A percentile compares a stretch with the other conserved stretches of the same genome.
These are phyloP conservation scores for Dipodascus geniculatus DNA, from an alignment of 805 yeast genomes.

Conservation along the genomic window DNA sequence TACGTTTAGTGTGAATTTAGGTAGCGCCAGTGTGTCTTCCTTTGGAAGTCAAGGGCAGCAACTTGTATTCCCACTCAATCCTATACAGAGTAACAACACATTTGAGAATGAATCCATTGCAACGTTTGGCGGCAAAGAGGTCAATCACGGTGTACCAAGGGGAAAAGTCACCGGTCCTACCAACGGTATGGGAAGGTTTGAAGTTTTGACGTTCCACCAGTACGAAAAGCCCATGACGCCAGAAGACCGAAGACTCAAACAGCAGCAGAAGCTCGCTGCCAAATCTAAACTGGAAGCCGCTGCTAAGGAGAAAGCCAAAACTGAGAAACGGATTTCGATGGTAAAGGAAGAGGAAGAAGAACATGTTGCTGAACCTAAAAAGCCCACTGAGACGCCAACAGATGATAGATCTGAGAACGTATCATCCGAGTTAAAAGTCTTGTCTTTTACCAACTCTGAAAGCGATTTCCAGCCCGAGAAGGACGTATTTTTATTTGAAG, in stretches of 20 bases:
- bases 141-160: background rate
- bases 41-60: constrained; percentile 4
- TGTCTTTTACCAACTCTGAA: background rate
- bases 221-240: constrained; percentile 1
- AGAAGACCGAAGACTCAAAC: background rate
- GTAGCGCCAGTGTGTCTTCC: background rate
- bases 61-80: constrained; percentile 1
- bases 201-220: background rate
- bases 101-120: background rate
- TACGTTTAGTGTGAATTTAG: background rate
- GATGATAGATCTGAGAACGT: background rate
- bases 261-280: background rate
- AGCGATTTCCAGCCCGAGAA: background rate
- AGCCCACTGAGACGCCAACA: background rate
- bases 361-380: background rate
- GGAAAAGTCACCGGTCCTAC: background rate
- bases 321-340: background rate
- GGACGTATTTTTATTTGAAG: background rate
- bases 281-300: background rate
- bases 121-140: background rate
- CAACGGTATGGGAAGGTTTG: background rate
- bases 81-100: background rate
- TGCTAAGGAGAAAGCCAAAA: background rate
- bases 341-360: background rate
- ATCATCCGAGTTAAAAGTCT: background rate